Evolutionary conservation across 345 rosid species (phyloP).

Genomic region (Combretum micranthum): DNA sequence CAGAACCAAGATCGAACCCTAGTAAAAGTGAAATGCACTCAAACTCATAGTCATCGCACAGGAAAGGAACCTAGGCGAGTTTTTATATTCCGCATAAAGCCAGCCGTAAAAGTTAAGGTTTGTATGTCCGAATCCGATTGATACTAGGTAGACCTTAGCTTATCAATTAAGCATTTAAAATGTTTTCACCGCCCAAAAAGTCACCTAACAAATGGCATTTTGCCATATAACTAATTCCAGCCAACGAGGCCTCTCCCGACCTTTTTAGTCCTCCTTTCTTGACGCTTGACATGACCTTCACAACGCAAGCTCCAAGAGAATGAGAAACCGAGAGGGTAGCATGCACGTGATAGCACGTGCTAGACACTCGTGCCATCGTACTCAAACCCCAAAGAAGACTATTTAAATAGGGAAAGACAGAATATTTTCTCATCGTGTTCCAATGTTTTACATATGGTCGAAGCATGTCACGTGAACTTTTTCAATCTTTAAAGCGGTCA

Average conservation of each 20-base stretch:
- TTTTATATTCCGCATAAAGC: too few relatives aligned
- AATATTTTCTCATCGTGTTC: neutral
- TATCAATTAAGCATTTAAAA: too few relatives aligned
- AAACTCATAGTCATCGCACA: too few relatives aligned
- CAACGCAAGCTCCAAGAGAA: conserved; percentile 11
- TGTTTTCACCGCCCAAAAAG: too few relatives aligned
- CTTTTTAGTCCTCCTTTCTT: neutral
- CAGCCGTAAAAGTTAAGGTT: too few relatives aligned
- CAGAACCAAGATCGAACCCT: too few relatives aligned
- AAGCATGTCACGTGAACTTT: neutral
- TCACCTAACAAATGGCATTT: too few relatives aligned
- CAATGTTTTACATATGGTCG: neutral
- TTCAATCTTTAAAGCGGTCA: conserved; percentile 3
- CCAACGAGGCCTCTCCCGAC: neutral
- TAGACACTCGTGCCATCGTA: conserved; percentile 6
- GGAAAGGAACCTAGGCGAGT: too few relatives aligned
- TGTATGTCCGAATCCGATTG: too few relatives aligned
- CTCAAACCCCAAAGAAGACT: neutral
- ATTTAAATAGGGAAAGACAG: neutral
- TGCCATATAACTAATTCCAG: too few relatives aligned
- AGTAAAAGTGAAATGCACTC: too few relatives aligned
- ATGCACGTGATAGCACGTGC: conserved; percentile 34
- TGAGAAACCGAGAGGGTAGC: neutral
- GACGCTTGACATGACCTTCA: neutral
- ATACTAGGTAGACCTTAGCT: too few relatives aligned